Base-by-base conservation (phyloP, 2,329 filamentous ascomycete species). In the Colletotrichum lentis region DNA sequence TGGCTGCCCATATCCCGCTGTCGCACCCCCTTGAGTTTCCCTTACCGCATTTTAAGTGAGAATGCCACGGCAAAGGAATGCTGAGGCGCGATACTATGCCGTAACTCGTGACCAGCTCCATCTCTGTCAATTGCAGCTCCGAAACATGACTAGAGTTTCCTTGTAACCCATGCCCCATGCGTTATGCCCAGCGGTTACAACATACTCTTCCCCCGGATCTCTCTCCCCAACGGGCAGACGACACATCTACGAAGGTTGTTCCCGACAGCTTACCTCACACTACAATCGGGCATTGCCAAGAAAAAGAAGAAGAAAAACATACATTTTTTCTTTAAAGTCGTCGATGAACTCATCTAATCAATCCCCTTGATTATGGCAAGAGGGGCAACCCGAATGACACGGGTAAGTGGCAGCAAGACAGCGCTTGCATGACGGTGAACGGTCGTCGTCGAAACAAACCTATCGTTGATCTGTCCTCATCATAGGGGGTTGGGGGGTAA, bases 361-460 rank as follows among this genome's bases (percentile, higher is more conserved):
- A 12, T 53, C 11, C n/a, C 11, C 6, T 53, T 22, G 11, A 5
- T 53, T 22, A 14, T 58, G 41, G 43, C 14, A 18, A n/a, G n/a
- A n/a, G 41, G 24, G 14, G 16, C 22, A 56, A 14, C 18, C 31
- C 27, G 5, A 31, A 46, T 12, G 59, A 55, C 46, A 41, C 43
- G 54, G 49, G 53, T 16, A 8, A 50, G 22, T 31, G 53, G 11
- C 60, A 31, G 58, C 59, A 53, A 53, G 44, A 18, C 24, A 37
- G 58, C 24, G n/a, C 49, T 44, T 52, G 64, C 65, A 65, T 68
- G 24, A 64, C 31, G 22, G 41, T 46, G 54, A 64, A 55, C 49
- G 65, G 61, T 59, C 53, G 61, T 64, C 61, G 61, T 64, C 65
- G 54, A 68, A 68, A 68, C 65, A 68, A 64, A 37, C 56, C 61